Evolutionary conservation across 2,329 filamentous ascomycete genomes (phyloP), one percentile per base, ranked within the genome.

Genomic region (Mycosphaerella sp.): DNA sequence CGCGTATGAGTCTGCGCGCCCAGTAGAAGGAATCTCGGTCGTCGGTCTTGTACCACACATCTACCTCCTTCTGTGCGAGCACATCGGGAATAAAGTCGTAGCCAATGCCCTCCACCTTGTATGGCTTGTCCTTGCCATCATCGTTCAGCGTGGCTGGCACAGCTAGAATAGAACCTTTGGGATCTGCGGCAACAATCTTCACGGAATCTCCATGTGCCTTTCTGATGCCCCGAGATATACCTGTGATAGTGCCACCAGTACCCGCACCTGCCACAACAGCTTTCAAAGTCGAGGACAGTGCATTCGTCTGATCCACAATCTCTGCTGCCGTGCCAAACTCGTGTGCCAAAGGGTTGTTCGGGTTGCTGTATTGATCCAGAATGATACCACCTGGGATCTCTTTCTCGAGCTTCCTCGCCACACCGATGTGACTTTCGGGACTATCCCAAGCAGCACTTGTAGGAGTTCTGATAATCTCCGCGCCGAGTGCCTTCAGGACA

Each of bases 1-100:
- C 93, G 12, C 89, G 80, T 64, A 98, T 98, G 50, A 98, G 76
- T 42, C 91, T 80, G 48, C 95, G 81, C n/a, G 93, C 89, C 67
- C 89, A 91, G 69, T 84, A 79, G 74, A 98, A 98, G 2, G 91
- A 91, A 69, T 95, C 87, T 57, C 82, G 81, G 68, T 98, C 93
- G 58, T 92, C 88, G 3, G 93, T 98, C 82, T 98, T 98, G 77
- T 96, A 97, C 93, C 93, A 98, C 68, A 86, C 87, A 71, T 96
- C 88, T 31, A 98, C 87, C 4, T 81, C 71, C 29, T 84, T 73
- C 67, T 86, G 89, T 62, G 93, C 84, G 52, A 98, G 78, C 4
- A 98, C 95, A 23, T 97, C 89, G 6, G 95, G 93, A 56, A 98
- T 87, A 71, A 98, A 98, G 71, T 98, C 93, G 71, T 98, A 98